A percentile compares a stretch with the other conserved stretches of the same genome.
Evolutionary conservation across 1,139 yeast genomes (phyloP).

Genomic region (Diutina pseudorugosa): DNA sequence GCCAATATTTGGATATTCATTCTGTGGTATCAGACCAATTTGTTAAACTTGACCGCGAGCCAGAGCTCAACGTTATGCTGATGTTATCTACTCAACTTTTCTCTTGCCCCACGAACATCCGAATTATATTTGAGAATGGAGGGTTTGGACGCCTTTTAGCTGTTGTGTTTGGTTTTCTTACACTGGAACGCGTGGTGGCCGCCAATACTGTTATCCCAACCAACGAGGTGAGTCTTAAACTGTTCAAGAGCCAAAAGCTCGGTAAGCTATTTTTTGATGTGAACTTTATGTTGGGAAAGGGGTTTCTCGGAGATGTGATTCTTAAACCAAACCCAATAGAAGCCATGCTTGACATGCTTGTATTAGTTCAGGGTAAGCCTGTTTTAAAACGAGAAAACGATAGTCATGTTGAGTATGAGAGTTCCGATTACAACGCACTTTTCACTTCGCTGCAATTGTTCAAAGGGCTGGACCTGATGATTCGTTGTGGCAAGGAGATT

Average conservation of each 20-base stretch:
- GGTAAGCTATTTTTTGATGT: slow-evolving; percentile 77
- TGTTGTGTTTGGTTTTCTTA: slow-evolving; percentile 51
- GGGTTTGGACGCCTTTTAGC: slow-evolving; percentile 59
- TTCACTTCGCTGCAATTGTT: slow-evolving; percentile 66
- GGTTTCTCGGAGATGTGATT: slow-evolving; percentile 36
- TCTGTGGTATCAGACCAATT: slow-evolving; percentile 70
- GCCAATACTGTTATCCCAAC: slow-evolving; percentile 12
- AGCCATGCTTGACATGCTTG: slow-evolving; percentile 49
- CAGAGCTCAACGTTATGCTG: slow-evolving; percentile 67
- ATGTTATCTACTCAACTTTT: slow-evolving; percentile 76
- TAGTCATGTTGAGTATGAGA: slow-evolving; percentile 84
- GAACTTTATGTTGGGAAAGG: slow-evolving; percentile 65
- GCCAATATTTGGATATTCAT: slow-evolving; percentile 75
- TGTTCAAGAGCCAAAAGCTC: slow-evolving; percentile 68
- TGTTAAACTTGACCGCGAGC: slow-evolving; percentile 63
- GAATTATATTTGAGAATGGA: slow-evolving; percentile 57
- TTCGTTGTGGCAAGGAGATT: slow-evolving; percentile 33
- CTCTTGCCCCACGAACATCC: slow-evolving; percentile 72
- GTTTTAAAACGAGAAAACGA: slow-evolving; percentile 65
- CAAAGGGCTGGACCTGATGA: slow-evolving; percentile 46
- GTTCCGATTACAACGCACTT: slow-evolving; percentile 72
- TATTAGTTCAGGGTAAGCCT: slow-evolving; percentile 72
- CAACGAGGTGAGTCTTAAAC: slow-evolving; percentile 28
- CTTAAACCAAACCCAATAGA: slow-evolving; percentile 26
- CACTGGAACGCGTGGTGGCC: slow-evolving; percentile 24